Evolutionary conservation across 345 rosid genomes (phyloP).

Genomic region (Streptanthus diversifolius): DNA sequence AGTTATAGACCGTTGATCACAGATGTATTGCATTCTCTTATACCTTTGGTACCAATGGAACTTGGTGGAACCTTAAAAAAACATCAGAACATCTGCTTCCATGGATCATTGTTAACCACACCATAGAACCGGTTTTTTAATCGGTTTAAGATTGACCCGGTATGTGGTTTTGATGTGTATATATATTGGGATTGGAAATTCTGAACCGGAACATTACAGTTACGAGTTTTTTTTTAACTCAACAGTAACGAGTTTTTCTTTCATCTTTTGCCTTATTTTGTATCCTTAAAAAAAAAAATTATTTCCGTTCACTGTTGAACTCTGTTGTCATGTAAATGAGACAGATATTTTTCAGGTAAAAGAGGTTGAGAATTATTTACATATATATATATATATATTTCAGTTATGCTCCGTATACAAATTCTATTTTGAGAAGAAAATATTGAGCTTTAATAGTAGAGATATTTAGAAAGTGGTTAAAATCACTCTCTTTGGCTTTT

Average conservation of each 20-base stretch:
- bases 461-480: too few relatives aligned
- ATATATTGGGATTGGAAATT: not conserved
- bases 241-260: too few relatives aligned
- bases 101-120: slow-evolving; percentile 19
- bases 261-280: not conserved
- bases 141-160: slow-evolving; percentile 1
- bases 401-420: not conserved
- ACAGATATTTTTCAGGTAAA: not conserved
- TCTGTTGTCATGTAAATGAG: slow-evolving; percentile 10
- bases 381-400: too few relatives aligned
- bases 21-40: slow-evolving; percentile 83
- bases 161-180: slow-evolving; percentile 13
- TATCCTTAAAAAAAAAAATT: not conserved
- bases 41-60: slow-evolving; percentile 76
- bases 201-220: slow-evolving; percentile 1
- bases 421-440: too few relatives aligned
- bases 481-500: too few relatives aligned
- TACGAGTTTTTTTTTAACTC: not conserved
- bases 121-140: not conserved
- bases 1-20: slow-evolving; percentile 85
- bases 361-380: not conserved
- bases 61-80: slow-evolving; percentile 74
- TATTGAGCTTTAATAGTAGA: too few relatives aligned
- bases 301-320: not conserved
- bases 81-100: slow-evolving; percentile 22